Evolutionary conservation across 805 yeast genomes (phyloP), one percentile per base, ranked within the genome.

Genomic region (Ogataea salicorniae): DNA sequence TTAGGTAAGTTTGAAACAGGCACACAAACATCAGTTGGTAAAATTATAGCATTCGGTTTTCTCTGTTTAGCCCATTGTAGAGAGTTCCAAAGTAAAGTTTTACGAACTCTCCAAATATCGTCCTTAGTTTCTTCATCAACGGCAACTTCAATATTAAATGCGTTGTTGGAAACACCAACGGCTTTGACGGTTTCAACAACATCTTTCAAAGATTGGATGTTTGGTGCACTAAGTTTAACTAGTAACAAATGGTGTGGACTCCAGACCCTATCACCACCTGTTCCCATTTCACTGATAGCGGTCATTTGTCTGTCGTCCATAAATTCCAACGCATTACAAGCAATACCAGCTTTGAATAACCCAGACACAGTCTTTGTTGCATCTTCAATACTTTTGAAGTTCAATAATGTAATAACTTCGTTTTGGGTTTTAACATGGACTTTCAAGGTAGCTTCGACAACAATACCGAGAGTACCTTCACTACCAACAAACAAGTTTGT

Each of bases 11-110:
- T 71, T 0, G 91, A 83, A 42, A 87, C 74, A 2, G 95, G 95
- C 15, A 87, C 94, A 5, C 91, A 91, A 5, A 86, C 87, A 67
- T 87, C 95, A 0, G 94, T 87, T 29, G 90, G 84, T 76, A 87
- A 81, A 6, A 83, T 79, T n/a, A 46, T 55, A 22, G 67, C 69
- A 43, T 61, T 51, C 23, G 79, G 76, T 22, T 74, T 67, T 6
- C 68, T 58, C 55, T 62, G 57, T 47, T 71, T 69, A 0, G 92
- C 92, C 67, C 84, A 80, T 54, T 85, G 88, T 42, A 84, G 70
- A 2, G 78, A 75, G 22, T 81, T 76, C 84, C 86, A 82, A 6
- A 81, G 64, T 11, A 77, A 83, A 37, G 85, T 80, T 60, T 87
- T 85, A 47, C 95, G 69, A 2, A 91, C 92, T 35, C 83, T 75